phyloP scores from a whole-genome alignment of 2,329 filamentous ascomycete genomes.

The Phialocephala subalpina region DNA sequence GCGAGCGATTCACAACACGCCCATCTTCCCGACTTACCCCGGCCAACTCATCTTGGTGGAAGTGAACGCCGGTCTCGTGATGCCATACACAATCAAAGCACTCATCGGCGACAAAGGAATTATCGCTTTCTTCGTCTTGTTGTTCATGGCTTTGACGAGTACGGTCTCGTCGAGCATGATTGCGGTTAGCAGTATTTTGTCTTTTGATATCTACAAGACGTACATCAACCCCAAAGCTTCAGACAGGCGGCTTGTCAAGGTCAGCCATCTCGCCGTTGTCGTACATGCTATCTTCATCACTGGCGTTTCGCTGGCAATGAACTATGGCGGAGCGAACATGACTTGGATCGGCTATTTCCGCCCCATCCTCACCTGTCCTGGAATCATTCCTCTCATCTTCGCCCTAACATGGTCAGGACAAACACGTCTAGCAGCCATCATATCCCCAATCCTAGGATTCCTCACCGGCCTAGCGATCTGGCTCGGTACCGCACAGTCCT shows the following conservation, averaged over 20 bases:
- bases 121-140: constrained; percentile 52
- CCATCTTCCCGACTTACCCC: constrained; percentile 50
- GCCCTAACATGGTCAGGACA: constrained; percentile 48
- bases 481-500: background rate
- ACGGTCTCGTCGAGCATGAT: constrained; percentile 59
- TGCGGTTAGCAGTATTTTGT: constrained; percentile 58
- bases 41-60: constrained; percentile 35
- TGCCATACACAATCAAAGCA: constrained; percentile 43
- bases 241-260: constrained; percentile 50
- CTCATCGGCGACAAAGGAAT: constrained; percentile 41
- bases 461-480: background rate
- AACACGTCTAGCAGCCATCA: background rate
- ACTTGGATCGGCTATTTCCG: constrained; percentile 46
- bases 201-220: constrained; percentile 58
- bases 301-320: constrained; percentile 54
- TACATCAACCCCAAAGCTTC: constrained; percentile 56
- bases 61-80: constrained; percentile 38
- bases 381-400: constrained; percentile 41
- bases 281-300: constrained; percentile 57
- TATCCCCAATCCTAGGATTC: background rate
- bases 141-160: constrained; percentile 61
- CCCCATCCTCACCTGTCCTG: constrained; percentile 32
- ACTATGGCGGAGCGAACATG: constrained; percentile 58
- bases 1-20: constrained; percentile 52
- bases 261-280: constrained; percentile 56